Percentiles rank a stretch among this genome's conserved stretches.
Evolutionary conservation across 108 stramenopile species (phyloP).

Genomic region (Nitzschia palea): DNA sequence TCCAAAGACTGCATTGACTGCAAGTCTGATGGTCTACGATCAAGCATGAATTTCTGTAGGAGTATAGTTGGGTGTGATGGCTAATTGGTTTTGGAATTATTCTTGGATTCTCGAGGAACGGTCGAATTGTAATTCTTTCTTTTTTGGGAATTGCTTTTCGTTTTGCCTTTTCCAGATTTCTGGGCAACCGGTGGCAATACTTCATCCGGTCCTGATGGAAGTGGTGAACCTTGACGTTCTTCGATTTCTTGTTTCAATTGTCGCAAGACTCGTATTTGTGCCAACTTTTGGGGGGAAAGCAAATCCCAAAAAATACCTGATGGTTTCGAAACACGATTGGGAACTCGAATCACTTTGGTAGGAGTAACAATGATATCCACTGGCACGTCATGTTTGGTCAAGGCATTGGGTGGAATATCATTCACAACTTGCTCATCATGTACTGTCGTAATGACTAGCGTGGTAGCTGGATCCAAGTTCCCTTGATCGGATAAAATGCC

Average conservation of each 20-base stretch:
- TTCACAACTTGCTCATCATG: conserved; percentile 66
- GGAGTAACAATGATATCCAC: conserved; percentile 78
- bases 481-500: conserved; percentile 65
- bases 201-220: conserved; percentile 72
- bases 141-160: too few relatives aligned
- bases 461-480: conserved; percentile 54
- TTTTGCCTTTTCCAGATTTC: neutral
- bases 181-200: conserved; percentile 59
- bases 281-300: conserved; percentile 70
- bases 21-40: too few relatives aligned
- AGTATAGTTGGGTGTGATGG: too few relatives aligned
- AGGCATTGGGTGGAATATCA: conserved; percentile 39
- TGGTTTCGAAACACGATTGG: conserved; percentile 59
- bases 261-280: conserved; percentile 61
- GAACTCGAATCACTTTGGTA: conserved; percentile 55
- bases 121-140: too few relatives aligned
- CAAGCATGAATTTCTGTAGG: too few relatives aligned
- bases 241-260: conserved; percentile 62
- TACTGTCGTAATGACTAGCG: conserved; percentile 64
- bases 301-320: conserved; percentile 71
- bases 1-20: too few relatives aligned
- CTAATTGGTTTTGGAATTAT: too few relatives aligned
- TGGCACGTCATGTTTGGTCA: conserved; percentile 73
- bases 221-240: conserved; percentile 24
- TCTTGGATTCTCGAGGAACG: too few relatives aligned